Evolutionary conservation across 2,329 filamentous ascomycete species (phyloP), one percentile per base, ranked within the genome.

Genomic region (Colletotrichum incanum): DNA sequence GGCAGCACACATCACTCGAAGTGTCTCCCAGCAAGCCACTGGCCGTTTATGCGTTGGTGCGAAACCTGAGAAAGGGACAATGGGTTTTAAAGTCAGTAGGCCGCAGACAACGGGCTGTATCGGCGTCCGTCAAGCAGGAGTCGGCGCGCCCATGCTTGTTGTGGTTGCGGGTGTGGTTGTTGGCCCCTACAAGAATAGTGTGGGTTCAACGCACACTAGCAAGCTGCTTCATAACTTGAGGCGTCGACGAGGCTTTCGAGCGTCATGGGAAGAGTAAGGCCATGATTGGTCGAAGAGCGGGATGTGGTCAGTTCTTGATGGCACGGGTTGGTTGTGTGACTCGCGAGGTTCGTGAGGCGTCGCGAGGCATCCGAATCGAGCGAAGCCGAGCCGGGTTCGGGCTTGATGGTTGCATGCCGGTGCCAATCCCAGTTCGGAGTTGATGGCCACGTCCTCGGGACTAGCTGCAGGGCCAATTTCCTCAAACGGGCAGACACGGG

Each of bases 401-500:
- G 69, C 41, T 56, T 63, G 43, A 45, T 59, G 45, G 37, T 47
- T 64, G 69, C 45, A 37, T 69, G 69, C 65, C 61, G 71, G 67
- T 61, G 67, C 66, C 47, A 61, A 41, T 39, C 56, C 71, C 55
- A 49, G 31, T 61, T 66, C 41, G 61, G 60, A 52, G 54, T 37
- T 71, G 67, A 50, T 49, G 65, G 37, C 69, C 69, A 69, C 62
- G 61, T 23, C 55, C 50, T 66, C 61, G 71, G 71, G 55, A 67
- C 49, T 56, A 62, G 71, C 37, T 73, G 67, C 67, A 67, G 71
- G 60, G 23, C 41, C 41, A 73, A 71, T 71, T 58, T 73, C 71
- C 71, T 63, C 55, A 62, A 71, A 61, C 59, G 61, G 67, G 55
- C 55, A 56, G 12, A 71, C 71, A 73, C 71, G 71, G 71, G 60